Conservation (phyloP, 2,329 filamentous ascomycete genomes). For the Hypomyces rosellus region DNA sequence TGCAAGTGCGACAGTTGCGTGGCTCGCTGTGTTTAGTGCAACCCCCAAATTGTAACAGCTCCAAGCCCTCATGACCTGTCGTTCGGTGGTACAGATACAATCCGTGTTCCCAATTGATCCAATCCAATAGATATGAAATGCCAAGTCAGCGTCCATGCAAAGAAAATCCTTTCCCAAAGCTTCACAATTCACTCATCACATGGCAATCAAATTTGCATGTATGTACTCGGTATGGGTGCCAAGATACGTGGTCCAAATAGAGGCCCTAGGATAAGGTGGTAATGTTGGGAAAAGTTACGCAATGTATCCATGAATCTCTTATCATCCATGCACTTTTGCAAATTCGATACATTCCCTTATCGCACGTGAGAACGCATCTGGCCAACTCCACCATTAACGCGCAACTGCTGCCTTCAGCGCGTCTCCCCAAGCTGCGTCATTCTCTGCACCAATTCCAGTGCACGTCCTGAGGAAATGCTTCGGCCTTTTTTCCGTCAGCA, state of each 20-base stretch:
- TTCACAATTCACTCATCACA: no score
- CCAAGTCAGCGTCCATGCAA: no score
- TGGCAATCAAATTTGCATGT: background rate
- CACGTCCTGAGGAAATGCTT: no score
- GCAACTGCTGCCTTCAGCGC: constrained; percentile 12
- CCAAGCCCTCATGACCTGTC: background rate
- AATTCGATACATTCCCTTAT: background rate
- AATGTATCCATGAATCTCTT: background rate
- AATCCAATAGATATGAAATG: no score
- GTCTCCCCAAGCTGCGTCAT: constrained; percentile 1
- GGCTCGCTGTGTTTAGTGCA: no score
- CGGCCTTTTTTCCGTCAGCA: background rate
- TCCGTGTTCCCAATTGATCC: background rate
- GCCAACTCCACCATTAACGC: constrained; percentile 11
- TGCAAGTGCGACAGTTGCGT: no score
- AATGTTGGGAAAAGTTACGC: background rate
- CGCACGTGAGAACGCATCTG: constrained; percentile 18
- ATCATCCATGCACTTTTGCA: background rate
- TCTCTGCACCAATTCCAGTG: background rate
- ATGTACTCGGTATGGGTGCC: background rate
- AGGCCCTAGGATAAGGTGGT: background rate
- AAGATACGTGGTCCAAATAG: background rate
- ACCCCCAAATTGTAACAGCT: no score
- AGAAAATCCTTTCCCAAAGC: no score
- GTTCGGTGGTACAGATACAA: background rate